Percentiles rank a stretch among this genome's conserved stretches.
Evolutionary conservation across 805 yeast genomes (phyloP).

Genomic region (Komagataella pseudopastoris): DNA sequence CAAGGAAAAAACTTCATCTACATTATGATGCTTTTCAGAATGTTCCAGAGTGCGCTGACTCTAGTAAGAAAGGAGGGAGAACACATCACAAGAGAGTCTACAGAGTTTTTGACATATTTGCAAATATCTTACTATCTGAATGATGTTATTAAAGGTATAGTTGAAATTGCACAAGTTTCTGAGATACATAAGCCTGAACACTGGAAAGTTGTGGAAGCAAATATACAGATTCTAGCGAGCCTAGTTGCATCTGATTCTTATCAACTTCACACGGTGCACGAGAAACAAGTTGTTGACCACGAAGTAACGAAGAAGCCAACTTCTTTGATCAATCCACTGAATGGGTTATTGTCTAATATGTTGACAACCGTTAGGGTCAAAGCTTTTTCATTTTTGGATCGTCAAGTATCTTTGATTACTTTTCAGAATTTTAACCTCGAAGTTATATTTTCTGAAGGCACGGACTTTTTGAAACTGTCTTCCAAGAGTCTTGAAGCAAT

Average conservation of each 20-base stretch:
- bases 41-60: slow-evolving; percentile 46
- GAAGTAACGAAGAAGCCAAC: slow-evolving; percentile 31
- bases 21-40: slow-evolving; percentile 30
- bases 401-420: slow-evolving; percentile 5
- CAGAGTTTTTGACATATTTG: slow-evolving; percentile 34
- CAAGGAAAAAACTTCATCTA: slow-evolving; percentile 23
- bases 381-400: slow-evolving; percentile 9
- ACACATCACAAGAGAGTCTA: slow-evolving; percentile 49
- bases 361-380: slow-evolving; percentile 20
- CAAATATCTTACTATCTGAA: slow-evolving; percentile 12
- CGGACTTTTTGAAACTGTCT: background rate
- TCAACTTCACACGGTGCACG: background rate
- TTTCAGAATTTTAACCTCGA: slow-evolving; percentile 2
- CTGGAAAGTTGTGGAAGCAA: slow-evolving; percentile 6
- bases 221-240: slow-evolving; percentile 4
- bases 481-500: slow-evolving; percentile 38
- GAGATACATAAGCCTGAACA: slow-evolving; percentile 10
- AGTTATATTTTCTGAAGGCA: slow-evolving; percentile 4
- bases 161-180: slow-evolving; percentile 11
- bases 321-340: slow-evolving; percentile 48
- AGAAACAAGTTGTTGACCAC: slow-evolving; percentile 10
- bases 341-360: slow-evolving; percentile 37
- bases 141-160: background rate
- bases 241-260: background rate
- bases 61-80: slow-evolving; percentile 49